Conservation (phyloP, 495 filamentous ascomycete genomes). For the Penicillium silybi region DNA sequence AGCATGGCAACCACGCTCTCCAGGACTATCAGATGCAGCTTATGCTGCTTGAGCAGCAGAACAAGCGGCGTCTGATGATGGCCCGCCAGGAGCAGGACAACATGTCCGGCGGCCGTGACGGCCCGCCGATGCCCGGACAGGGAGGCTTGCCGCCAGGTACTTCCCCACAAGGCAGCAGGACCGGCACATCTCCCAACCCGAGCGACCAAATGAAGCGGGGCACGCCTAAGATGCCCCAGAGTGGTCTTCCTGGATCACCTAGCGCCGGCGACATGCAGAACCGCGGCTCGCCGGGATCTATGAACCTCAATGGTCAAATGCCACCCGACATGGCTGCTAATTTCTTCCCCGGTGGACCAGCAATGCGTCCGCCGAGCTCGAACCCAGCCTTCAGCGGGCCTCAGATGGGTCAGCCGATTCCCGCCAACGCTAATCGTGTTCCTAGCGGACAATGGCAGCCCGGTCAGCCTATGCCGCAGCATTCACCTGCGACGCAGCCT, state of each 20-base stretch:
- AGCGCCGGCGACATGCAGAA: constrained; percentile 77
- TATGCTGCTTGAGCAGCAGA: constrained; percentile 98
- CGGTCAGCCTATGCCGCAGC: constrained; percentile 59
- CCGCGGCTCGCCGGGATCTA: constrained; percentile 78
- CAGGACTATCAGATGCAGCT: constrained; percentile 99
- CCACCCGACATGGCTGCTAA: constrained; percentile 60
- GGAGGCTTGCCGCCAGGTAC: constrained; percentile 58
- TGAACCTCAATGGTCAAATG: constrained; percentile 70
- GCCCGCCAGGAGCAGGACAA: constrained; percentile 93
- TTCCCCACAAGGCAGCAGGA: constrained; percentile 76
- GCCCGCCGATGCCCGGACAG: constrained; percentile 55
- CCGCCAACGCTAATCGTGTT: constrained; percentile 47
- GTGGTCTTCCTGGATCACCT: constrained; percentile 73
- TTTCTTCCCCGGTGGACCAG: constrained; percentile 61
- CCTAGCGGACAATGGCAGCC: constrained; percentile 55
- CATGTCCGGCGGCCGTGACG: constrained; percentile 58
- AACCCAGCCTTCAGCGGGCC: constrained; percentile 68
- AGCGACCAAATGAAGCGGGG: constrained; percentile 83
- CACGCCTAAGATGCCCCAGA: constrained; percentile 81
- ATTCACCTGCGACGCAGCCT: constrained; percentile 46
- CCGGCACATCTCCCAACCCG: constrained; percentile 85
- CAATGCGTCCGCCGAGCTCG: constrained; percentile 85
- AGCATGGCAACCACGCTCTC: constrained; percentile 82
- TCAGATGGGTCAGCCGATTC: constrained; percentile 61
- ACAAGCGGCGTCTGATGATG: constrained; percentile 96